Percentiles rank a stretch among this genome's conserved stretches.
Conservation (phyloP, 345 rosid species). For the Eucalyptus marginata region DNA sequence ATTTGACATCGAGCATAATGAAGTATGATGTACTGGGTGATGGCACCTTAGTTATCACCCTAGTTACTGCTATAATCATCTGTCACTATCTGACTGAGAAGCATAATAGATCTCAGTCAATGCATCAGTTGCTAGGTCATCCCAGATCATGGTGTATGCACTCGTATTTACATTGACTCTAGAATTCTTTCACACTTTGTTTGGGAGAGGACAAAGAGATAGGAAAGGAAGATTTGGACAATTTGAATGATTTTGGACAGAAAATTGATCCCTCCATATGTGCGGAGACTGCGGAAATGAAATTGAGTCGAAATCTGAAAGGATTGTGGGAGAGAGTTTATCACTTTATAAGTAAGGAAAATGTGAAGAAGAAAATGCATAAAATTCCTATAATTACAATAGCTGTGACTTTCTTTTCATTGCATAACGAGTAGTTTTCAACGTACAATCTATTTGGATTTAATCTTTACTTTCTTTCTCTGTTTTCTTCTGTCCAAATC, state of each 20-base stretch:
- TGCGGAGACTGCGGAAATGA: background rate
- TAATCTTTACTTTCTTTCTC: background rate
- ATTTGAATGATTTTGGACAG: background rate
- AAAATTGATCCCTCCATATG: background rate
- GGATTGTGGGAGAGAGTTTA: background rate
- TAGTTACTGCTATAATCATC: background rate
- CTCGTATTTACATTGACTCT: background rate
- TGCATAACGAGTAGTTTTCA: background rate
- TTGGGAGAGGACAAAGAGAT: background rate
- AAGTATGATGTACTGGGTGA: background rate
- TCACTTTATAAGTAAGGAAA: background rate
- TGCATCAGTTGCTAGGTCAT: background rate
- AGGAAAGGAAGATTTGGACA: background rate
- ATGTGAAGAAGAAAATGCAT: background rate
- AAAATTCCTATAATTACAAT: background rate
- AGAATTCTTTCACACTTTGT: background rate
- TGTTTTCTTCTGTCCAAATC: background rate
- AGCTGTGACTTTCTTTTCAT: background rate
- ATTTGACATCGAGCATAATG: background rate
- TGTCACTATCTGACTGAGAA: background rate
- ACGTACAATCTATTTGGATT: background rate
- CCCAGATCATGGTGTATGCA: background rate
- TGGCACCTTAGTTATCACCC: background rate
- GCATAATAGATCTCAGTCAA: background rate
- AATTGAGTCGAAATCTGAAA: background rate